Base-by-base conservation (phyloP, 2,329 filamentous ascomycete species). In the Xylaria sp. region DNA sequence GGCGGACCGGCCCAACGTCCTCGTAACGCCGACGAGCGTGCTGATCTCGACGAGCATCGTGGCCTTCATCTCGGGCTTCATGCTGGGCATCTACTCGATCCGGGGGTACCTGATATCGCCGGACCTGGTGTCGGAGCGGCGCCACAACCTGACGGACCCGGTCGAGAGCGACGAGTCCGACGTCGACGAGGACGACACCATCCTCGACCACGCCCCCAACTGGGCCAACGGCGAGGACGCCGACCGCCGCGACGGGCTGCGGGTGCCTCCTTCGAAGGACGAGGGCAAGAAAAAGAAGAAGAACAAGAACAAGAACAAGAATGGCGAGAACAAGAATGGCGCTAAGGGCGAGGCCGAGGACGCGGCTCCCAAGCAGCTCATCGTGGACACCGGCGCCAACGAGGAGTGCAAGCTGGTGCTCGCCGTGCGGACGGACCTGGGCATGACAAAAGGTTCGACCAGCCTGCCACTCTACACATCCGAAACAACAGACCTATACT, bases 381-480 rank as follows among this genome's bases (percentile, higher is more conserved):
- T 61, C 19, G 61, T 19, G 45, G 69, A 63, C 38, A 54, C 60
- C 17, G 59, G 60, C 18, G 59, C 55, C 19, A 80, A 77, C 20
- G 92, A 97, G 73, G 92, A 97, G 72, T 96, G 93, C 78, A 97
- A 97, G 76, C 79, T 97, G 53, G 91, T 97, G 13, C 78, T 99
- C 29, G 91, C 96, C 3, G 93, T 97, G 50, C 79, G 94, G 69
- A 96, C 91, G 17, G 94, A 99, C 76, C 74, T 99, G 66, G 93
- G 93, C 66, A 99, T 99, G 94, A 94, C 90, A 8, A 97, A 96
- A 77, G 93, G 93, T 94, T 78, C 39, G 78, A n/a, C 40, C 11
- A 40, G 18, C 34, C 34, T 24, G 44, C 48, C 20, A 34, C 38
- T 17, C 20, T 44, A 39, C n/a, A 41, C 17, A n/a, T 22, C 29